Percentiles rank a stretch among this genome's conserved stretches.
phyloP scores from a whole-genome alignment of 2,329 filamentous ascomycete genomes.

The Xylariaceae sp. region DNA sequence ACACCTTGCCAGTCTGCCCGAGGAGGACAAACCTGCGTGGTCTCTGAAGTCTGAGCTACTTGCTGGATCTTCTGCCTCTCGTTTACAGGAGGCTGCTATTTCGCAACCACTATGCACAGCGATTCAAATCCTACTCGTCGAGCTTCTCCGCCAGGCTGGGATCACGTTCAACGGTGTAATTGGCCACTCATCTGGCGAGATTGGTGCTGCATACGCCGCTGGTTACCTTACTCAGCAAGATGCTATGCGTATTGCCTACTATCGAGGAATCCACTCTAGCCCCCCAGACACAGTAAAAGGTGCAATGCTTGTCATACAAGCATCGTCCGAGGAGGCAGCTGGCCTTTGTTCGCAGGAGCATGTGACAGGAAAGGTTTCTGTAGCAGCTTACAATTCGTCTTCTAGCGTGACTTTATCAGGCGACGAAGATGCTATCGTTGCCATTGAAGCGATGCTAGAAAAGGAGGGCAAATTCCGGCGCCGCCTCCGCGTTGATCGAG shows the following conservation, averaged over 20 bases:
- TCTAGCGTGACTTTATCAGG: conserved; percentile 5
- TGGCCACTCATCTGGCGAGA: conserved; percentile 6
- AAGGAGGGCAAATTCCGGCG: background rate
- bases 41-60: too few species aligned
- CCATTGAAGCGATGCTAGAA: background rate
- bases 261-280: conserved; percentile 6
- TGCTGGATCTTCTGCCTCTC: background rate
- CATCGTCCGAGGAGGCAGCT: background rate
- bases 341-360: background rate
- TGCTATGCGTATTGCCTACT: background rate
- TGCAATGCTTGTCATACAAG: conserved; percentile 1
- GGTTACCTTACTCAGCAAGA: background rate
- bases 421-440: background rate
- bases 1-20: background rate
- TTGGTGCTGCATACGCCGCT: conserved; percentile 1
- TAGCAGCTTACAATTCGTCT: conserved; percentile 3
- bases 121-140: conserved; percentile 1
- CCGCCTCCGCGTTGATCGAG: background rate
- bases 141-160: background rate
- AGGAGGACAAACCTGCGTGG: background rate
- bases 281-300: background rate
- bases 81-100: background rate
- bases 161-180: background rate
- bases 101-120: conserved; percentile 2
- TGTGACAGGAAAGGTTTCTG: background rate